Percentiles rank a stretch among this genome's conserved stretches.
These are phyloP conservation scores for Acanthamoeba lenticulata DNA, from an alignment of 208 protist species.

Conservation along the genomic window DNA sequence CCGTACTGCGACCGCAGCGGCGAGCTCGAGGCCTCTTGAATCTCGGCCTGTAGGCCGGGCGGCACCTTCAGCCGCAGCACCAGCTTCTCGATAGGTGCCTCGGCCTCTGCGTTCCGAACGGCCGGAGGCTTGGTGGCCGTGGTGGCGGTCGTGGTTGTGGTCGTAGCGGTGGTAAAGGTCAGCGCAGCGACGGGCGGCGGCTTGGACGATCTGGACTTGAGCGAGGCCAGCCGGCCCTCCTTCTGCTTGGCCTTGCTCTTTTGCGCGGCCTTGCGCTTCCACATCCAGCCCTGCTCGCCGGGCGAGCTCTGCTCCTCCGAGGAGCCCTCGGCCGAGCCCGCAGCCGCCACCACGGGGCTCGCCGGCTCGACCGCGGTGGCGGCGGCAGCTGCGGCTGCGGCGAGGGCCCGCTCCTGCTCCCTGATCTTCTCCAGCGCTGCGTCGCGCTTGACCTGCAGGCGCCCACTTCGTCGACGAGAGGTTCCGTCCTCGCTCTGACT, in stretches of 20 bases:
- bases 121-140: not conserved
- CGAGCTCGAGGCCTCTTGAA: not conserved
- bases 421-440: not conserved
- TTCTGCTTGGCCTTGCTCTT: not conserved
- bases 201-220: not conserved
- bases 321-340: not conserved
- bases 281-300: conserved; percentile 23
- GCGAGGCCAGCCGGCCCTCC: not conserved
- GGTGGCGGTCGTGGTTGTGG: not conserved
- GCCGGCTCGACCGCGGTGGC: not conserved
- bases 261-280: not conserved
- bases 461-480: not conserved
- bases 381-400: too few species aligned
- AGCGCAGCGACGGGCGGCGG: not conserved
- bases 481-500: not conserved
- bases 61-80: not conserved
- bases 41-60: not conserved
- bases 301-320: not conserved
- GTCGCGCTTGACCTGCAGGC: not conserved
- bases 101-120: not conserved
- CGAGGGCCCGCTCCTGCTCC: not conserved
- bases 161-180: not conserved
- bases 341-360: not conserved
- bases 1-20: not conserved
- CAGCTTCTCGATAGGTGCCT: not conserved